Conservation (phyloP, 495 filamentous ascomycete species). For the Tuber aestivum region DNA sequence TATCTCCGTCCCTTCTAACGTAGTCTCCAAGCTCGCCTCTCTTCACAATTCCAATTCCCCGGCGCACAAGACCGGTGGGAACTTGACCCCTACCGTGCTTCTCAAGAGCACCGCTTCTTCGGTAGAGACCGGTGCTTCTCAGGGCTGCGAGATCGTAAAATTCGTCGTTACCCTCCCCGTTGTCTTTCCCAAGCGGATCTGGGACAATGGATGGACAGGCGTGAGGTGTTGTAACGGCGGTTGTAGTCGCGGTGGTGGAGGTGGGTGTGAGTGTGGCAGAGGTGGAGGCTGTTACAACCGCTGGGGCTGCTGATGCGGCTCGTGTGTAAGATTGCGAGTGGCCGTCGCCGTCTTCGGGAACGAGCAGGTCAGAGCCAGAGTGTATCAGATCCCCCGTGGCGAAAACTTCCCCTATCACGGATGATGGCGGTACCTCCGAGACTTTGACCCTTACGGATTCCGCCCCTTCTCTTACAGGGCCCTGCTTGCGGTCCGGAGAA, state of each 20-base stretch:
- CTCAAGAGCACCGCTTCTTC: slow-evolving; percentile 23
- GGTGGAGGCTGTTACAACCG: slow-evolving; percentile 7
- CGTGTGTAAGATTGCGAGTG: not conserved
- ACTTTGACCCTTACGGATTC: not conserved
- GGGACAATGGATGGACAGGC: not conserved
- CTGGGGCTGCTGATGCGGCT: slow-evolving; percentile 1
- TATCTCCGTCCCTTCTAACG: slow-evolving; percentile 18
- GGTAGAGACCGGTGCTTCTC: slow-evolving; percentile 19
- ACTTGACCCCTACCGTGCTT: not conserved
- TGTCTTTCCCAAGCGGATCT: slow-evolving; percentile 8
- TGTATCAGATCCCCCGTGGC: not conserved
- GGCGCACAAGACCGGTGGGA: slow-evolving; percentile 30
- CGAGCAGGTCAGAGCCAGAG: slow-evolving; percentile 1
- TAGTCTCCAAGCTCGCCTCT: slow-evolving; percentile 24
- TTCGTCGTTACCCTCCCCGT: slow-evolving; percentile 23
- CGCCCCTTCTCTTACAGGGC: not conserved
- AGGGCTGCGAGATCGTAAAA: slow-evolving; percentile 25
- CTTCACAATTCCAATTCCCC: slow-evolving; percentile 33
- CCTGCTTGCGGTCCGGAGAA: not conserved
- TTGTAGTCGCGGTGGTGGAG: no score
- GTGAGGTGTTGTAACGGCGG: slow-evolving; percentile 8
- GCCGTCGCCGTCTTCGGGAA: not conserved
- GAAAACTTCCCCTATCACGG: not conserved
- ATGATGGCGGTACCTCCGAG: not conserved
- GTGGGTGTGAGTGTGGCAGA: not conserved